phyloP scores from a whole-genome alignment of 441 rosid species.

The Lagerstroemia fauriei region DNA sequence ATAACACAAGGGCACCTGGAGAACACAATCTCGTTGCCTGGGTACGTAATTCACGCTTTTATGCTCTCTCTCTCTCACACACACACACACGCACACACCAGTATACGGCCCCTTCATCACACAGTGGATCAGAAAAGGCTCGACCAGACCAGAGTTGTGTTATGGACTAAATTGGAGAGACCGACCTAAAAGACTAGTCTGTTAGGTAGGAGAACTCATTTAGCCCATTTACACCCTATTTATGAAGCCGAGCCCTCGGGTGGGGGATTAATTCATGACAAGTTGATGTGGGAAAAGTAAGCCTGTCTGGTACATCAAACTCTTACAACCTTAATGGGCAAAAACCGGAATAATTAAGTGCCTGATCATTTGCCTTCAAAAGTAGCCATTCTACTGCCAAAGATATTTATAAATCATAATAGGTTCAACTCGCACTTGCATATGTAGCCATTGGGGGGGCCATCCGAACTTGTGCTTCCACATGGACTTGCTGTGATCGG shows the following conservation, averaged over 20 bases:
- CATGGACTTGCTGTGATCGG: too few species aligned
- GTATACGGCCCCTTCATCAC: background rate
- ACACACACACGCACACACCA: background rate
- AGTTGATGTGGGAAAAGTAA: too few species aligned
- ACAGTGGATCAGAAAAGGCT: background rate
- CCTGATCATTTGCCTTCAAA: background rate
- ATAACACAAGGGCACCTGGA: slow-evolving; percentile 69
- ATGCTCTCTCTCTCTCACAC: too few species aligned
- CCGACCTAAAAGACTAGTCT: too few species aligned
- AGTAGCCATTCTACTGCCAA: background rate
- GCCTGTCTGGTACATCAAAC: background rate
- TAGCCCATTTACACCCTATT: too few species aligned
- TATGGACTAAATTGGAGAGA: too few species aligned
- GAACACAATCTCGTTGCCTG: slow-evolving; percentile 98
- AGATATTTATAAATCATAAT: background rate
- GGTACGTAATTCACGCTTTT: slow-evolving; percentile 44
- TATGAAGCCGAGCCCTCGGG: too few species aligned
- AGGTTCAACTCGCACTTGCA: too few species aligned
- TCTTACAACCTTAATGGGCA: background rate
- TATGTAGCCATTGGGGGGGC: too few species aligned
- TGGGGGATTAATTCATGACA: too few species aligned
- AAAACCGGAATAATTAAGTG: background rate
- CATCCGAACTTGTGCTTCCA: too few species aligned
- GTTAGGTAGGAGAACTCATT: too few species aligned
- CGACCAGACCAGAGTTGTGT: background rate